Evolutionary conservation across 2,329 filamentous ascomycete genomes (phyloP).

Genomic region (Chaetomiaceae sp.): DNA sequence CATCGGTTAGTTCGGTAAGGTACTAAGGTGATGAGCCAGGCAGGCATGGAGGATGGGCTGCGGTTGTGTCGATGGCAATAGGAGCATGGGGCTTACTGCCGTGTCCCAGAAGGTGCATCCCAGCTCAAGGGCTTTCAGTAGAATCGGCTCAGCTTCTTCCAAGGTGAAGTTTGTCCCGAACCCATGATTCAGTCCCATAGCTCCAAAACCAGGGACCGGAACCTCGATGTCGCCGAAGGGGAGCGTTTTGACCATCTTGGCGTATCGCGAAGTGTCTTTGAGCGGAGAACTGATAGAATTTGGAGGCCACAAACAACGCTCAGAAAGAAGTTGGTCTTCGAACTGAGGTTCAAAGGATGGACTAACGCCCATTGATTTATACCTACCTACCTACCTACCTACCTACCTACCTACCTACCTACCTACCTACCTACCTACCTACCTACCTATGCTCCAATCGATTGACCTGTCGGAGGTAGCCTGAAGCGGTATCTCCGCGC

Average conservation of each 20-base stretch:
- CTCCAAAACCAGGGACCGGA: conserved; percentile 2
- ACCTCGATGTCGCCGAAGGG: conserved; percentile 4
- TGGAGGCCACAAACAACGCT: not conserved
- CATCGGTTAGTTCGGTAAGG: not conserved
- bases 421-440: too few relatives aligned
- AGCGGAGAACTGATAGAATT: not conserved
- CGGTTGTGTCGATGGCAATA: not conserved
- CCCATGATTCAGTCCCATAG: conserved; percentile 4
- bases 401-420: too few relatives aligned
- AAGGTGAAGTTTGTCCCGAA: conserved; percentile 1
- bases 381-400: too few relatives aligned
- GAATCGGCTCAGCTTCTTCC: conserved; percentile 3
- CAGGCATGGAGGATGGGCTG: not conserved
- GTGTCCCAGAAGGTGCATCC: conserved; percentile 9
- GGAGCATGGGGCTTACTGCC: not conserved
- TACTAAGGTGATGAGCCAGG: too few relatives aligned
- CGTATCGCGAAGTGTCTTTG: not conserved
- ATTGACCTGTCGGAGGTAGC: too few relatives aligned
- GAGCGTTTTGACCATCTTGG: conserved; percentile 5
- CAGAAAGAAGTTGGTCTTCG: not conserved
- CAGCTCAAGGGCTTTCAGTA: conserved; percentile 2
- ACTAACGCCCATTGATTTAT: too few relatives aligned
- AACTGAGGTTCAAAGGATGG: too few relatives aligned
- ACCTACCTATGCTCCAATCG: too few relatives aligned
- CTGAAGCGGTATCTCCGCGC: too few relatives aligned